Evolutionary conservation across 306 rosid genomes (phyloP), one percentile per base, ranked within the genome.

Genomic region (Pyrus communis): DNA sequence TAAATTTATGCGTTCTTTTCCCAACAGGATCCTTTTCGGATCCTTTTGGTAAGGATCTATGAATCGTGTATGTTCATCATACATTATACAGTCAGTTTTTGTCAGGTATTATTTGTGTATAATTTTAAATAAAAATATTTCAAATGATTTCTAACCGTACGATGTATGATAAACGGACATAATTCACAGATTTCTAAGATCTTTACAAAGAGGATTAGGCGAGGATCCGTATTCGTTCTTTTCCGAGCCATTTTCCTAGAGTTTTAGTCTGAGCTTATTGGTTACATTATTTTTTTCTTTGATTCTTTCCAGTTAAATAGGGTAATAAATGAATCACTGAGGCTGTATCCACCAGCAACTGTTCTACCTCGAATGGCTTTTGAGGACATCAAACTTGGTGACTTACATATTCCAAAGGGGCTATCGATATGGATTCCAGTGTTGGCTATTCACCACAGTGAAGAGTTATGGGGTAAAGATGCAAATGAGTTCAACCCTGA

Each of bases 401-500:
- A 91, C 73, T 86, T 95, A 5, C 86, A 88, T 33, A 91, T 95
- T 62, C 99, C 99, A 0, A 92, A 92, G 74, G 99, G 99, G 1
- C 81, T 95, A 33, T 95, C 99, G 43, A 84, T 95, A 78, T 95
- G 99, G 99, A 93, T 95, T 1, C 99, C 99, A 1, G 97, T 95
- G 33, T 79, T 95, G 28, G 99, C 97, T n/a, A 95, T 95, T 82
- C 98, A 95, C 78, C 99, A 95, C 22, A 92, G 91, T 64, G 83
- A 88, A 81, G 93, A 89, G 54, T 3, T 92, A 33, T 95, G 99
- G 98, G 99, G 99, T 2, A 83, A 92, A 84, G 98, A 95, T 81
- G 97, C 89, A 19, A 93, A 95, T 81, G 90, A 90, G 81, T 95
- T 95, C 82, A 91, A 95, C 74, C 99, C 99, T 0, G 85, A 91